Base-by-base conservation (phyloP, 306 rosid genomes). In the Cicer arietinum region DNA sequence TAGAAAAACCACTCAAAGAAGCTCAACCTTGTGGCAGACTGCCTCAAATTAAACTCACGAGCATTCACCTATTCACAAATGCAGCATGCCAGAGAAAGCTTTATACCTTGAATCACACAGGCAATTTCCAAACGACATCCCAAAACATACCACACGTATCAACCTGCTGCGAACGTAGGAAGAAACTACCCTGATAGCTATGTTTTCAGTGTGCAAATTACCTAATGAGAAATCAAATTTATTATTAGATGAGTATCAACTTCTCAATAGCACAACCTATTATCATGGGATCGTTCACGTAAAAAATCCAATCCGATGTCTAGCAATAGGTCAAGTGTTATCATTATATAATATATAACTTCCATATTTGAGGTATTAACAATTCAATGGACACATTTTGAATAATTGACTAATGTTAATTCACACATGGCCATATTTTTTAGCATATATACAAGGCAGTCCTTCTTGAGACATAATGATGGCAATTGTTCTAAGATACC, bases 381-480 rank as follows among this genome's bases (percentile, higher is more conserved):
- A 37, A 8, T 13, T 62, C 18, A 66, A 67, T 18, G 41, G 39
- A 45, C 44, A 20, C 43, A 67, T 67, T 45, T 18, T 11, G 13
- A 67, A 5, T 10, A 67, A 67, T 67, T 7, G 41, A 45, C 45
- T 44, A 10, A 18, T 44, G 17, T 43, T 44, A 44, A 43, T 18
- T 43, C 17, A 11, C 53, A 66, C 5, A 2, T 5, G 51, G 35
- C 45, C 80, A 61, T 62, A 63, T 14, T 52, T 52, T 67, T 44
- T 60, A 73, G 54, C 76, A 45, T 17, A 75, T 22, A 79, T 53
- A 41, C 69, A 75, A 75, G 35, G 79, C 68, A 71, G 42, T 30
- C 46, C 62, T 77, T 62, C 61, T 9, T 1, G 22, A 67, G 81
- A 63, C 67, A 50, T 59, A 43, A 20, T 41, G 50, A 37, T 25